Evolutionary conservation across 495 filamentous ascomycete genomes (phyloP).

Genomic region (Paragyromitra xinjiangensis): DNA sequence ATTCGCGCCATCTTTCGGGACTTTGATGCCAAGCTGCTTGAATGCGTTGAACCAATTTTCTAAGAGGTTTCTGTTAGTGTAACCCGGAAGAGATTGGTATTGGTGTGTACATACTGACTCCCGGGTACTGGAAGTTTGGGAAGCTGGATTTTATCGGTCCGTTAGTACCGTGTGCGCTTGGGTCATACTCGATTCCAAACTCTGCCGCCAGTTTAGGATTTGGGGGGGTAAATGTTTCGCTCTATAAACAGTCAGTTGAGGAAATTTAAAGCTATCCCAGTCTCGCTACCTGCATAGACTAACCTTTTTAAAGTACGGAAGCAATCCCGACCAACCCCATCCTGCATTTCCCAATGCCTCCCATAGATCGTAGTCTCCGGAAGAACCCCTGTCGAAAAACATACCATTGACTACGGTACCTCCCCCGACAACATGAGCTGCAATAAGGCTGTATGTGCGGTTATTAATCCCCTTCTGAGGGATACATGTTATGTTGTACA

Average conservation of each 20-base stretch:
- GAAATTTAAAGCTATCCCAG: slow-evolving; percentile 26
- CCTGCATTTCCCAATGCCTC: slow-evolving; percentile 67
- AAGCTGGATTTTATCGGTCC: slow-evolving; percentile 65
- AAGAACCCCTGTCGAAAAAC: slow-evolving; percentile 61
- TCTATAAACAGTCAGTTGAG: slow-evolving; percentile 50
- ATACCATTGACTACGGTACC: slow-evolving; percentile 64
- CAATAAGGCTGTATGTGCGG: slow-evolving; percentile 56
- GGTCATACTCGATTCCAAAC: slow-evolving; percentile 61
- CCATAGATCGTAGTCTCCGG: slow-evolving; percentile 68
- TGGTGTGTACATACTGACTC: slow-evolving; percentile 58
- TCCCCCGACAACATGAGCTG: slow-evolving; percentile 62
- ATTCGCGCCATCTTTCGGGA: slow-evolving; percentile 62
- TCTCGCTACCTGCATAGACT: background rate
- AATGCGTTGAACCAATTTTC: slow-evolving; percentile 65
- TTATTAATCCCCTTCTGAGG: slow-evolving; percentile 61
- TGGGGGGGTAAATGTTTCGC: slow-evolving; percentile 61
- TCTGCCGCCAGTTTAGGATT: slow-evolving; percentile 58
- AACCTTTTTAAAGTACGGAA: slow-evolving; percentile 68
- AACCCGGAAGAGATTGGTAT: background rate
- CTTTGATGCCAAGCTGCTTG: slow-evolving; percentile 64
- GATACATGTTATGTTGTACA: slow-evolving; percentile 56
- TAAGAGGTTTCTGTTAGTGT: slow-evolving; percentile 50
- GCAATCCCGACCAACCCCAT: slow-evolving; percentile 70
- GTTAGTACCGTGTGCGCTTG: slow-evolving; percentile 57
- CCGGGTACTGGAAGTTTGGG: slow-evolving; percentile 64